Conservation (phyloP, 352 stramenopile genomes). For the Phytopythium chamaehyphon region DNA sequence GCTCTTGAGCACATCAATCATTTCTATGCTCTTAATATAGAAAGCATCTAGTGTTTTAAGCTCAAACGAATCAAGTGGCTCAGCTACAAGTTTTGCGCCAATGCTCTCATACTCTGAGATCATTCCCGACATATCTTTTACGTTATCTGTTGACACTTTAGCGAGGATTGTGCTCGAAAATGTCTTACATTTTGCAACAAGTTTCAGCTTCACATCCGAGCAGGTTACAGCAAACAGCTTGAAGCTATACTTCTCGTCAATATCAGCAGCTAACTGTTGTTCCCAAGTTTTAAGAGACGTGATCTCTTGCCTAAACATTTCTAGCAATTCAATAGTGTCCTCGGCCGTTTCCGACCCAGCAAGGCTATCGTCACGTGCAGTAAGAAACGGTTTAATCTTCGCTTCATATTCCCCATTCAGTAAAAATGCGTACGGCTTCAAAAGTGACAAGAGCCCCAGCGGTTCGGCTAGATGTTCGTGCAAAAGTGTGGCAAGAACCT, state of each 20-base stretch:
- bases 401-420: conserved; percentile 78
- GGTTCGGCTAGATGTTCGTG: conserved; percentile 67
- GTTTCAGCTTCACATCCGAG: conserved; percentile 82
- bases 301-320: conserved; percentile 47
- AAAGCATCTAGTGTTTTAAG: conserved; percentile 88
- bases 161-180: conserved; percentile 67
- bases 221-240: conserved; percentile 88
- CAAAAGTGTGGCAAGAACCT: conserved; percentile 44
- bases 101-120: conserved; percentile 88
- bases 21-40: conserved; percentile 65
- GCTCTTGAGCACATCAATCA: conserved; percentile 65
- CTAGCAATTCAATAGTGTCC: conserved; percentile 38
- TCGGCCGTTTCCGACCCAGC: conserved; percentile 18
- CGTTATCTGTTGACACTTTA: conserved; percentile 85
- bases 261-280: conserved; percentile 29
- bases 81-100: conserved; percentile 78
- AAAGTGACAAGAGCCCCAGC: conserved; percentile 57
- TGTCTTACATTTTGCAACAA: conserved; percentile 69
- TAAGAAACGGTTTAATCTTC: conserved; percentile 35
- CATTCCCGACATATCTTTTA: conserved; percentile 82
- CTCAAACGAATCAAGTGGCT: conserved; percentile 88
- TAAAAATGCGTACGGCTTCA: conserved; percentile 71
- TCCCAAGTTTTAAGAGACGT: conserved; percentile 46
- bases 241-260: conserved; percentile 89
- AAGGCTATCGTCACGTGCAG: conserved; percentile 13